Evolutionary conservation across 2,329 filamentous ascomycete species (phyloP).

Genomic region (Pseudogymnoascus sp.): DNA sequence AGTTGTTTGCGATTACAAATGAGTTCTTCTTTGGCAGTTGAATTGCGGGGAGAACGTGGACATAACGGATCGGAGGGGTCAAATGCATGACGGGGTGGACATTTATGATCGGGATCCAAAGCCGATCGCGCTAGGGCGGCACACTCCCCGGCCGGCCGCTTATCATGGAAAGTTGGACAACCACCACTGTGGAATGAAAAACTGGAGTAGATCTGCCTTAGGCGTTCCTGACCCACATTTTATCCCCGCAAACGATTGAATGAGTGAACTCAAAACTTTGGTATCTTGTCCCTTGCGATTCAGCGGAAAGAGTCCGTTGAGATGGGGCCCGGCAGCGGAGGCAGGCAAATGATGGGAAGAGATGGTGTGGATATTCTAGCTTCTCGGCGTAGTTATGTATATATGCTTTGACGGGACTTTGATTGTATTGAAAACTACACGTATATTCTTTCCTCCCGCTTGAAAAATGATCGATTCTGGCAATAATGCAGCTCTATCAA

Average conservation of each 20-base stretch:
- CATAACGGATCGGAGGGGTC: background rate
- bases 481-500: slow-evolving; percentile 6
- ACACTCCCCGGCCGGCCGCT: background rate
- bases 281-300: background rate
- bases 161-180: background rate
- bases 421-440: background rate
- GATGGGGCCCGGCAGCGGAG: background rate
- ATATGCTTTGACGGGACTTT: background rate
- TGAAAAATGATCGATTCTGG: background rate
- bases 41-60: slow-evolving; percentile 3
- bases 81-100: background rate
- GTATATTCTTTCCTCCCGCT: background rate
- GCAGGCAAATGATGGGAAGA: background rate
- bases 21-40: slow-evolving; percentile 1
- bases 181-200: background rate
- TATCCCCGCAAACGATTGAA: background rate
- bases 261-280: background rate
- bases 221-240: background rate
- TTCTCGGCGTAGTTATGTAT: slow-evolving; percentile 4
- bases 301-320: background rate
- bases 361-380: background rate
- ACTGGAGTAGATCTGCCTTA: background rate
- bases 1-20: background rate
- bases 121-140: slow-evolving; percentile 5
- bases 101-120: slow-evolving; percentile 1